Conservation (phyloP, 1,284 basidiomycete genomes). For the Fomitopsis schrenkii region DNA sequence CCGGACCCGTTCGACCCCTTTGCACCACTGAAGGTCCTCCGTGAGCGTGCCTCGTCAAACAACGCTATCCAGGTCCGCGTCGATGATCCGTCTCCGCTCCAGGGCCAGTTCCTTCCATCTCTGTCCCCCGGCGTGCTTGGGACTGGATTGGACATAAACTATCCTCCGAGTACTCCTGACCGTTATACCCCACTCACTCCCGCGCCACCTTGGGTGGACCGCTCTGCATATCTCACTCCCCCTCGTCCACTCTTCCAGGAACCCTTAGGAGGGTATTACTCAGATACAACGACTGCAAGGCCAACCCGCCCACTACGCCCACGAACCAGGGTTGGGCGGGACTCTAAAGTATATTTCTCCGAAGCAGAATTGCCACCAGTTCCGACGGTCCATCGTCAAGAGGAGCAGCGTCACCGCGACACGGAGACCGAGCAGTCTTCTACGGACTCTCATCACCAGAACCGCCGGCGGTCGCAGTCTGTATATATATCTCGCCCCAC, state of each 20-base stretch:
- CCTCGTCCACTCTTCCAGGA: background rate
- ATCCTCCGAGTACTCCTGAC: conserved; percentile 6
- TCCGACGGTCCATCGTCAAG: conserved; percentile 9
- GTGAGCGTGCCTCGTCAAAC: conserved; percentile 31
- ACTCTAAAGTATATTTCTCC: conserved; percentile 22
- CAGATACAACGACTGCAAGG: conserved; percentile 14
- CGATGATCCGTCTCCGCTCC: conserved; percentile 7
- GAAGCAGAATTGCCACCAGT: conserved; percentile 20
- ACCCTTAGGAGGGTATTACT: conserved; percentile 19
- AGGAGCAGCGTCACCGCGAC: conserved; percentile 10
- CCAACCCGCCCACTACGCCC: conserved; percentile 23
- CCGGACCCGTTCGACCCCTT: conserved; percentile 55
- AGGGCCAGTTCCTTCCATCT: conserved; percentile 2
- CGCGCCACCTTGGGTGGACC: conserved; percentile 14
- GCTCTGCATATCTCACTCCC: conserved; percentile 2
- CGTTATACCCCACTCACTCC: background rate
- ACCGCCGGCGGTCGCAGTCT: conserved; percentile 27
- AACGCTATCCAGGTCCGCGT: conserved; percentile 18
- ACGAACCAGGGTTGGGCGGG: conserved; percentile 16
- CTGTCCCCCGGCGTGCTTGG: background rate
- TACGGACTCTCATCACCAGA: conserved; percentile 16
- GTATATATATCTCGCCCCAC: conserved; percentile 10
- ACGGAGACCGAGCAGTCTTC: conserved; percentile 7
- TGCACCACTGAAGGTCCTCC: conserved; percentile 47
- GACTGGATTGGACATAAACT: conserved; percentile 3